Evolutionary conservation across 352 stramenopile genomes (phyloP).

Genomic region (Phytophthora niederhauseri): DNA sequence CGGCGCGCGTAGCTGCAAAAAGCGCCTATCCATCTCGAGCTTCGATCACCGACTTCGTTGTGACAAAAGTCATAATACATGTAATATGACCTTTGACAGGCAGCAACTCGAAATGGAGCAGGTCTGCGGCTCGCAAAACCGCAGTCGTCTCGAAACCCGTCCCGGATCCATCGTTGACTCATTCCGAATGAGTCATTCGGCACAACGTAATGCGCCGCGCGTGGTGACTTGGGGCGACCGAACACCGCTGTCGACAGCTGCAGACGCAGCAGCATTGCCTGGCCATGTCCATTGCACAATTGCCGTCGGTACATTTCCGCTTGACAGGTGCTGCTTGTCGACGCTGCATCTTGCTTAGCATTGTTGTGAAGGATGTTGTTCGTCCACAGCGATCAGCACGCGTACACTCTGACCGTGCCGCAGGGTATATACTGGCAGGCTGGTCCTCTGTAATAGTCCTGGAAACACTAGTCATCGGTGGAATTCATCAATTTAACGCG

Average conservation of each 20-base stretch:
- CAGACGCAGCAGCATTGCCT: constrained; percentile 5
- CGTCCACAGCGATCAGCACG: too few species aligned
- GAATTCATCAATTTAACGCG: too few species aligned
- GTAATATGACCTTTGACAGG: too few species aligned
- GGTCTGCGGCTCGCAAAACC: background rate
- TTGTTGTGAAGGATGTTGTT: too few species aligned
- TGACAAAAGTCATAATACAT: too few species aligned
- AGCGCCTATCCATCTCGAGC: background rate
- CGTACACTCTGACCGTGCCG: too few species aligned
- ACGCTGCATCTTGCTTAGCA: background rate
- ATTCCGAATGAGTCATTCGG: constrained; percentile 14
- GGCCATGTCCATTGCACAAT: constrained; percentile 1
- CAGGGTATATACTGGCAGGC: too few species aligned
- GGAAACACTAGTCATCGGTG: too few species aligned
- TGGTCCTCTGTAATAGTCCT: too few species aligned
- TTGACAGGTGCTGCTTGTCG: background rate
- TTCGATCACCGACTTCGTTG: background rate
- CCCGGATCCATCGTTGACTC: constrained; percentile 4
- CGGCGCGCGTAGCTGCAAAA: background rate
- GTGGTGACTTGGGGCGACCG: background rate
- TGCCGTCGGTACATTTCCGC: background rate
- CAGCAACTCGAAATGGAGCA: background rate
- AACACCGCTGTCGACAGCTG: constrained; percentile 5
- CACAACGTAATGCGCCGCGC: background rate
- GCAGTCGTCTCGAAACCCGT: background rate